Base-by-base conservation (phyloP, 306 rosid species). In the Oxytropis ochrocephala region DNA sequence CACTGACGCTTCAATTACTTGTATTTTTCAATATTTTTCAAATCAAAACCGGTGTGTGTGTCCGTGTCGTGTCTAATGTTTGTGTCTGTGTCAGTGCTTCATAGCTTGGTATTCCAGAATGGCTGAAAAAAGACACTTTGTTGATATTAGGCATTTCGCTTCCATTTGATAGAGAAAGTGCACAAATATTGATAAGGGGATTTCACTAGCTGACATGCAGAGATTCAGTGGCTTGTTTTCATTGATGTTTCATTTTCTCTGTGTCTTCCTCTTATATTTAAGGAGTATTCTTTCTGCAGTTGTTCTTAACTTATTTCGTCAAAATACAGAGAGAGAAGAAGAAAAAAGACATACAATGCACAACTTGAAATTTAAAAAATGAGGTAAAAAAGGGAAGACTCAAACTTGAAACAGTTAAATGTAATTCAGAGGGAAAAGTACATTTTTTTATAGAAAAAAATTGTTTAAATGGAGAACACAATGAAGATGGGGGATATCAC, bases 371-470 rank as follows among this genome's bases (percentile, higher is more conserved):
- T 3, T 3, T 5, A 24, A 27, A 30, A 16, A 4, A 2, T 10
- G 11, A 24, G 30, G 35, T 35, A 27, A 16, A 5, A 13, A 7
- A 17, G 12, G 10, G 21, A 55, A 54, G 3, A 30, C 42, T 24
- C 5, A 47, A 30, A 55, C 27, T 12, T 29, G 27, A 18, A 46
- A 47, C 55, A 58, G 21, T 46, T 51, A 74, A 64, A 13, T 41
- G 38, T n/a, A 16, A 36, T 35, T 33, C 32, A 10, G 9, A 29
- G 49, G 1, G 38, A 32, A 10, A 70, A 54, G 50, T 64, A 86
- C 89, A 72, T 88, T 50, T 36, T 69, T 29, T 41, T 7, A 3
- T 38, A 52, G 29, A 52, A 56, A 27, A 5, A 6, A 8, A 0
- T 44, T 6, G 32, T 42, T 43, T 14, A 30, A 4, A 74, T 36